A percentile compares a stretch with the other conserved stretches of the same genome.
These are phyloP conservation scores for Fusarium musae DNA, from an alignment of 2,329 filamentous ascomycete genomes.

Conservation along the genomic window DNA sequence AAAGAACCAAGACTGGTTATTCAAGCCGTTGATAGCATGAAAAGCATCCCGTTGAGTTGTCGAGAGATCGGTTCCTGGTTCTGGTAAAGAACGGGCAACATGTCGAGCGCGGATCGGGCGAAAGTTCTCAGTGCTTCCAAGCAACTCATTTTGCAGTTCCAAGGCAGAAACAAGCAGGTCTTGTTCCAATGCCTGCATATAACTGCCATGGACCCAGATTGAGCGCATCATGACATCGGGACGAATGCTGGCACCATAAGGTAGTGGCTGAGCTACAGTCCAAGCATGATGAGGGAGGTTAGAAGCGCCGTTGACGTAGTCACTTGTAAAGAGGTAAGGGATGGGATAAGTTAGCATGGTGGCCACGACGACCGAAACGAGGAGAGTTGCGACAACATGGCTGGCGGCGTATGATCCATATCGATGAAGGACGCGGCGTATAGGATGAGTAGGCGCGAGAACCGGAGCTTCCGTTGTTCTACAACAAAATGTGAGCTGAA, in stretches of 20 bases:
- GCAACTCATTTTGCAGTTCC: constrained; percentile 74
- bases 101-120: constrained; percentile 55
- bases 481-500: constrained; percentile 34
- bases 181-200: constrained; percentile 78
- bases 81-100: constrained; percentile 41
- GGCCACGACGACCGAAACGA: constrained; percentile 78
- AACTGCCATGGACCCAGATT: constrained; percentile 83
- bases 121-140: constrained; percentile 70
- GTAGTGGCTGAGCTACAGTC: constrained; percentile 76
- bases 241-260: constrained; percentile 59
- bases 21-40: constrained; percentile 69
- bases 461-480: constrained; percentile 80
- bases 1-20: constrained; percentile 77
- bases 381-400: constrained; percentile 78
- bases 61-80: constrained; percentile 53
- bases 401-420: constrained; percentile 77
- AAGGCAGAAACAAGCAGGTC: constrained; percentile 74
- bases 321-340: constrained; percentile 77
- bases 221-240: constrained; percentile 85
- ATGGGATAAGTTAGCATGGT: constrained; percentile 79
- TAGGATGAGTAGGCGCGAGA: constrained; percentile 71
- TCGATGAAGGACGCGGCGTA: constrained; percentile 72
- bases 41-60: constrained; percentile 62
- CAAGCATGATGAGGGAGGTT: constrained; percentile 83
- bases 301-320: constrained; percentile 76